Evolutionary conservation across 805 yeast species (phyloP).

Genomic region (Zygosaccharomyces bailii): DNA sequence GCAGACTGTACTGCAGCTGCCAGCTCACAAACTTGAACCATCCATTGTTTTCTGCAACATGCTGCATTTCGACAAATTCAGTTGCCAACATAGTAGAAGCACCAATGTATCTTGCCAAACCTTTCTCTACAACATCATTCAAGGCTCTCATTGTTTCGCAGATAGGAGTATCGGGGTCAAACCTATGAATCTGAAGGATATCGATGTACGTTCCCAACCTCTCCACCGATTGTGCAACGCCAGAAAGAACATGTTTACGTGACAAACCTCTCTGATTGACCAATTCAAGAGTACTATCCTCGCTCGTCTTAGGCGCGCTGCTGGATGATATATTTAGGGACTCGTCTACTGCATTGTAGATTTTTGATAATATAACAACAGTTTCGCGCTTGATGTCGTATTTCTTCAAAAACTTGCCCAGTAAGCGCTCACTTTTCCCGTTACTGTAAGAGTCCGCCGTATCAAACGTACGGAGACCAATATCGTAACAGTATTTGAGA

Average conservation of each 20-base stretch:
- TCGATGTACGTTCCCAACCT: slow-evolving; percentile 54
- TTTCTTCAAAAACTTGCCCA: slow-evolving; percentile 51
- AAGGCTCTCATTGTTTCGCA: slow-evolving; percentile 56
- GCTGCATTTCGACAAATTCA: slow-evolving; percentile 54
- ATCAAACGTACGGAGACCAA: slow-evolving; percentile 47
- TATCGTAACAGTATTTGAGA: slow-evolving; percentile 46
- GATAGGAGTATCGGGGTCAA: slow-evolving; percentile 46
- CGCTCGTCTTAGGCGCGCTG: background rate
- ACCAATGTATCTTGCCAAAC: slow-evolving; percentile 55
- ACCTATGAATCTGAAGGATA: slow-evolving; percentile 54
- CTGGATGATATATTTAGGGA: slow-evolving; percentile 3
- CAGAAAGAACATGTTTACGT: slow-evolving; percentile 48
- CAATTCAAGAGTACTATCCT: slow-evolving; percentile 18
- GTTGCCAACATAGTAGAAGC: slow-evolving; percentile 59
- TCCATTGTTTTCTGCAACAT: slow-evolving; percentile 50
- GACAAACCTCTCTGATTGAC: slow-evolving; percentile 42
- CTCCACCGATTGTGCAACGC: slow-evolving; percentile 40
- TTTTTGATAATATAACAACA: slow-evolving; percentile 53
- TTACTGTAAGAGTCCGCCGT: slow-evolving; percentile 50
- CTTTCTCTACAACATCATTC: slow-evolving; percentile 47
- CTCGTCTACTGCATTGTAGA: slow-evolving; percentile 35
- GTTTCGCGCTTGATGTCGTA: slow-evolving; percentile 51
- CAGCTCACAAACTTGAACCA: slow-evolving; percentile 58
- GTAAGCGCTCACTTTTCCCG: slow-evolving; percentile 45
- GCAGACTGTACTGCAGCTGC: slow-evolving; percentile 56